Evolutionary conservation across 1,139 yeast species (phyloP).

Genomic region (Kodamaea fungicola): DNA sequence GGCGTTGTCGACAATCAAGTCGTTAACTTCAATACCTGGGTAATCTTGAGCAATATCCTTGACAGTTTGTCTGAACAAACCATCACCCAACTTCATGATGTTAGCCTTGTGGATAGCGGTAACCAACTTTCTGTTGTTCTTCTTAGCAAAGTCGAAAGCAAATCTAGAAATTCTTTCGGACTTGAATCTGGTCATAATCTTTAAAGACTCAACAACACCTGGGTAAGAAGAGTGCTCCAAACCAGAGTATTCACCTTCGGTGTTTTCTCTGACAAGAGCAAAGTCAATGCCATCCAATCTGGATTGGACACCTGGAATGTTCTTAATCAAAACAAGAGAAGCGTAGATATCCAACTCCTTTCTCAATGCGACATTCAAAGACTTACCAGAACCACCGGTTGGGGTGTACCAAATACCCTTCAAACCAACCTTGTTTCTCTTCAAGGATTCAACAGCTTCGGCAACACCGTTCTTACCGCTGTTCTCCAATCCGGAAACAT

Average conservation of each 20-base stretch:
- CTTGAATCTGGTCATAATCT: slow-evolving; percentile 91
- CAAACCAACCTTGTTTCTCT: slow-evolving; percentile 95
- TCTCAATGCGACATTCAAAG: slow-evolving; percentile 94
- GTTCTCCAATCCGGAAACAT: slow-evolving; percentile 78
- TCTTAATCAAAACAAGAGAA: slow-evolving; percentile 87
- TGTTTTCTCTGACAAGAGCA: slow-evolving; percentile 94
- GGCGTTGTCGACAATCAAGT: slow-evolving; percentile 97
- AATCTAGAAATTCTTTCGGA: slow-evolving; percentile 97
- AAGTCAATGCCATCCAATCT: slow-evolving; percentile 86
- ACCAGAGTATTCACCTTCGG: slow-evolving; percentile 98
- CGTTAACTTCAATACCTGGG: slow-evolving; percentile 80
- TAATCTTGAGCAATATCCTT: slow-evolving; percentile 88
- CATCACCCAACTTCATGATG: slow-evolving; percentile 98
- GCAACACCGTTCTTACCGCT: slow-evolving; percentile 59
- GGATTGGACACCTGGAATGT: slow-evolving; percentile 91
- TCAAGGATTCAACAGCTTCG: slow-evolving; percentile 87
- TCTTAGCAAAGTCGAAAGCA: slow-evolving; percentile 92
- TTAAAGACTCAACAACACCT: slow-evolving; percentile 95
- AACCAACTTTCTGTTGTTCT: slow-evolving; percentile 87
- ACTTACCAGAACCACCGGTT: slow-evolving; percentile 53
- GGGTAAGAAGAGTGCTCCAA: slow-evolving; percentile 97
- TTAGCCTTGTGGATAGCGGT: slow-evolving; percentile 99
- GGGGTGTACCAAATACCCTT: slow-evolving; percentile 96
- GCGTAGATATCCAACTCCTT: slow-evolving; percentile 96
- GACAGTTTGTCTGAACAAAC: slow-evolving; percentile 92